Percentiles rank a stretch among this genome's conserved stretches.
Conservation (phyloP, 495 filamentous ascomycete genomes). For the Xylaria grammica region DNA sequence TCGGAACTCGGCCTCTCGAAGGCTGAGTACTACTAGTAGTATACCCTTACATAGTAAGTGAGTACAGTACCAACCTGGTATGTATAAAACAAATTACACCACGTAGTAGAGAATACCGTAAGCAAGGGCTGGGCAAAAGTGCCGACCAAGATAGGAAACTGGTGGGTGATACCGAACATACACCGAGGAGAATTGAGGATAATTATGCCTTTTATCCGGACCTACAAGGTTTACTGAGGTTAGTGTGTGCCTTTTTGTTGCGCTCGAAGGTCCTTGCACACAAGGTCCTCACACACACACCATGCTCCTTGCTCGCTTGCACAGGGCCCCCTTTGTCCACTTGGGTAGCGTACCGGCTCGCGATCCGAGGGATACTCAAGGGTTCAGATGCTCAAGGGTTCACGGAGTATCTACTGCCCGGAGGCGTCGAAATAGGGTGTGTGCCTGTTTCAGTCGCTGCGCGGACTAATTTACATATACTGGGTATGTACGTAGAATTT, state of each 20-base stretch:
- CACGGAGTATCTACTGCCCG: background rate
- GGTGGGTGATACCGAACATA: background rate
- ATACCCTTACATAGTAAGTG: too few species aligned
- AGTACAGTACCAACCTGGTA: too few species aligned
- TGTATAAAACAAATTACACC: too few species aligned
- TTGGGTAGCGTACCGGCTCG: background rate
- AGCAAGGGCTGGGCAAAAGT: conserved; percentile 13
- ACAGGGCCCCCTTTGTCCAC: background rate
- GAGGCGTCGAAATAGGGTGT: background rate
- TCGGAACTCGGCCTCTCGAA: too few species aligned
- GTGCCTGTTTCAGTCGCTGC: background rate
- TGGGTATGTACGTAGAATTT: too few species aligned
- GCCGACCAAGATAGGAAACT: conserved; percentile 1
- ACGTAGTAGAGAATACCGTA: too few species aligned
- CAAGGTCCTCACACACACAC: too few species aligned
- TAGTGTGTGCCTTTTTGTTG: too few species aligned
- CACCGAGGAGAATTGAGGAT: background rate
- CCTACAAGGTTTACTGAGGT: too few species aligned
- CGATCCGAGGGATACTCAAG: conserved; percentile 1
- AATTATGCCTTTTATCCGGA: background rate
- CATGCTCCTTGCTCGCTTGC: background rate
- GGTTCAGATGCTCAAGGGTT: too few species aligned
- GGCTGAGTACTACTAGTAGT: too few species aligned
- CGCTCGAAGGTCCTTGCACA: too few species aligned
- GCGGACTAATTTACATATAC: background rate